Percentiles rank a stretch among this genome's conserved stretches.
These are phyloP conservation scores for Casuarina glauca DNA, from an alignment of 306 rosid species.

Conservation along the genomic window DNA sequence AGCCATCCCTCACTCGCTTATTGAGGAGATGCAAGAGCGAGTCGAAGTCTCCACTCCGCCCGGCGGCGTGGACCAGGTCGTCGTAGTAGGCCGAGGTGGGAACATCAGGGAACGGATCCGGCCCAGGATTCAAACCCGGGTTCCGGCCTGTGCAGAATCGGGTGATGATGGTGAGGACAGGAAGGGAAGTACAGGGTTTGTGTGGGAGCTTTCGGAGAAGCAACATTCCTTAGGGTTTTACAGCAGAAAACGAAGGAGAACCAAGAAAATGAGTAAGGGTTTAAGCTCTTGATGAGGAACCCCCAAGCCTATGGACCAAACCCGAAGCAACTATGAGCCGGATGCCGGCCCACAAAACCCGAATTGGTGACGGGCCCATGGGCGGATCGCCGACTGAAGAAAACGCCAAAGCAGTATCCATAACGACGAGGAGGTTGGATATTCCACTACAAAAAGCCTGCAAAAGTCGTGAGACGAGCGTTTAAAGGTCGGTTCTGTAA, in stretches of 20 bases:
- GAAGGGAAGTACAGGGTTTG: constrained; percentile 18
- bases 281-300: constrained; percentile 4
- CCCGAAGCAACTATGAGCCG: no score
- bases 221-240: constrained; percentile 28
- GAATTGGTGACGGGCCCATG: no score
- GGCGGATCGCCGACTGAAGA: no score
- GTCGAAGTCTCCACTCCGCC: constrained; percentile 35
- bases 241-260: neutral
- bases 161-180: constrained; percentile 3
- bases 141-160: constrained; percentile 29
- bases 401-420: no score
- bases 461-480: no score
- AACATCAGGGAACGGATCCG: constrained; percentile 26
- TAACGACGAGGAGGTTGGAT: no score
- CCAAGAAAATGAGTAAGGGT: neutral
- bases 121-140: neutral
- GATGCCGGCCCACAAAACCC: no score
- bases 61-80: constrained; percentile 36
- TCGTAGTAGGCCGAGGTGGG: constrained; percentile 42
- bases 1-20: constrained; percentile 51
- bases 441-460: no score
- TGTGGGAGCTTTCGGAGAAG: constrained; percentile 24
- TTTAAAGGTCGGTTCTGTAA: no score
- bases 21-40: constrained; percentile 44
- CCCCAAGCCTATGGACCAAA: no score